Conservation (phyloP, 2,329 filamentous ascomycete species). For the Teratosphaeria gauchensis region DNA sequence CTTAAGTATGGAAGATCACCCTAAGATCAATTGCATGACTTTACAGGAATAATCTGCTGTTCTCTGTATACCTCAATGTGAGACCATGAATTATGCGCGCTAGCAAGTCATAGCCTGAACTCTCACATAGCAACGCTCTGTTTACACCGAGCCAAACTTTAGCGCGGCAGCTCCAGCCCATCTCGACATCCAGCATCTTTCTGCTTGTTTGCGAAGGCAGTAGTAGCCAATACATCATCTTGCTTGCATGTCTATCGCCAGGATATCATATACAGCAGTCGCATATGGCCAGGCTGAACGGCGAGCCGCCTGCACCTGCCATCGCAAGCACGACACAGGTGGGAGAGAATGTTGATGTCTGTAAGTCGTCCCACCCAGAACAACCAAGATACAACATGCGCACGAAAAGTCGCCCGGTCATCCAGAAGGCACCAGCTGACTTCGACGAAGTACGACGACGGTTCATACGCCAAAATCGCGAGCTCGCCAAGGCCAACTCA, state of each 20-base stretch:
- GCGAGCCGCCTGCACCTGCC: slow-evolving; percentile 34
- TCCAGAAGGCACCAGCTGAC: slow-evolving; percentile 17
- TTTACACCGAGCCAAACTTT: not conserved
- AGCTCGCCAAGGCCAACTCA: slow-evolving; percentile 69
- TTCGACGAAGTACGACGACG: slow-evolving; percentile 58
- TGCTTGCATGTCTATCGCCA: not conserved
- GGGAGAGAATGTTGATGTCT: slow-evolving; percentile 58
- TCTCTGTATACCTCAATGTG: not conserved
- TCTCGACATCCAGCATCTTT: not conserved
- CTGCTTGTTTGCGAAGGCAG: not conserved
- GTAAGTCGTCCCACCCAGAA: slow-evolving; percentile 42
- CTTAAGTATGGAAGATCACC: not conserved
- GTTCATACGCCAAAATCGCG: slow-evolving; percentile 74
- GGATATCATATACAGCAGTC: slow-evolving; percentile 4
- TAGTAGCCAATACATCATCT: not conserved
- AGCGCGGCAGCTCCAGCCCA: not conserved
- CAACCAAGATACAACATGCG: slow-evolving; percentile 9
- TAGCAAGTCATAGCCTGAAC: not conserved
- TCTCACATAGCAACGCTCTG: not conserved
- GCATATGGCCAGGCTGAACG: slow-evolving; percentile 71
- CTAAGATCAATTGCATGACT: not conserved
- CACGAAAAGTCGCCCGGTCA: slow-evolving; percentile 19
- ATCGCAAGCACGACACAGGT: slow-evolving; percentile 26
- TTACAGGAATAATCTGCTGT: not conserved
- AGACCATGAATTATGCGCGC: not conserved